Base-by-base conservation (phyloP, 106 monocot species). In the Dendrobium huoshanense region DNA sequence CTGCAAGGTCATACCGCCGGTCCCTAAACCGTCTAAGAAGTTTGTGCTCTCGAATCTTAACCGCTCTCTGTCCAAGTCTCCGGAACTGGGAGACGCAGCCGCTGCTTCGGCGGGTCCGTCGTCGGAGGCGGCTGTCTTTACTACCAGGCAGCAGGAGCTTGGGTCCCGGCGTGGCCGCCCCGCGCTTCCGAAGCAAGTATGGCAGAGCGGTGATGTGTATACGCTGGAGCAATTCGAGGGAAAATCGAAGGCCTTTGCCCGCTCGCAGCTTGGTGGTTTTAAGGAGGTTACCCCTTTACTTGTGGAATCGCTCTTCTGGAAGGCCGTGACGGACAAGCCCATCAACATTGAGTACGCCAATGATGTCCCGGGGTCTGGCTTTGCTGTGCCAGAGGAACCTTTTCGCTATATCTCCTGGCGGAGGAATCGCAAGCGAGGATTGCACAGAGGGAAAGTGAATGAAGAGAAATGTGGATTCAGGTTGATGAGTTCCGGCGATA, bases 281-380 rank as follows among this genome's bases (percentile, higher is more conserved):
- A 90, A 83, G 64, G 91, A 88, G 25, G 82, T 81, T 8, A 85
- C 61, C 25, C 88, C 99, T 3, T 75, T 95, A 73, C 81, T 81
- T 0, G 83, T 99, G 16, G 99, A 99, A 75, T 61, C 90, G 10
- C 81, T 87, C 49, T 99, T 99, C 85, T 99, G 99, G 99, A 95
- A 90, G 77, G 84, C 90, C 0, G 81, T 86, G 0, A 59, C 75
- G 0, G 99, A 99, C 49, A 93, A 95, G 58, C 99, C 95, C 17
- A 92, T 95, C 42, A 89, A 91, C 68, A 58, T 95, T 4, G 95
- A 99, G 83, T 99, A 99, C 29, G 99, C 99, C 13, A 99, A 95
- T 78, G 95, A 99, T 77, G 99, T 99, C 16, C 99, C 99, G 7
- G 99, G 99, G 16, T 95, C 99, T 42, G 99, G 93, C 3, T 99